phyloP scores from a whole-genome alignment of 345 rosid species.

The Acer saccharum region DNA sequence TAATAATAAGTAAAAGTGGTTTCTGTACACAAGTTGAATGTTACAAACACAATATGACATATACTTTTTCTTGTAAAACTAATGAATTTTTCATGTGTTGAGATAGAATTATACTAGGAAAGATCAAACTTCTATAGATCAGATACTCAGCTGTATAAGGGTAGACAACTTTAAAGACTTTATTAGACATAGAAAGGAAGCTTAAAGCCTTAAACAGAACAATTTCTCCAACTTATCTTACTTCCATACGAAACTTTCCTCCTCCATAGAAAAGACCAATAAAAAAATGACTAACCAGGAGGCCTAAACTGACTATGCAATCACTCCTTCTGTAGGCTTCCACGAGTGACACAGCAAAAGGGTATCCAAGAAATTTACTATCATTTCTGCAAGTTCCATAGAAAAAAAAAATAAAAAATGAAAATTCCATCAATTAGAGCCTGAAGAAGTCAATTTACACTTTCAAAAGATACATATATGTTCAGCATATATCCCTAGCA shows the following conservation, averaged over 20 bases:
- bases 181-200: constrained; percentile 1
- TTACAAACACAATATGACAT: constrained; percentile 12
- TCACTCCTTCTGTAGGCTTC: constrained; percentile 11
- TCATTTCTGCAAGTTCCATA: constrained; percentile 19
- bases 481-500: not conserved
- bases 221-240: constrained; percentile 18
- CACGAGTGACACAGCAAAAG: constrained; percentile 10
- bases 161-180: not conserved
- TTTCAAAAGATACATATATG: not conserved
- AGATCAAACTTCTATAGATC: not conserved
- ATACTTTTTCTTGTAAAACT: not conserved
- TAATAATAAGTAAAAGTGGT: constrained; percentile 2
- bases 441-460: constrained; percentile 2
- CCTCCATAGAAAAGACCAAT: not conserved
- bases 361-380: not conserved
- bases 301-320: constrained; percentile 7
- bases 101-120: not conserved
- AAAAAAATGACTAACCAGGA: constrained; percentile 1
- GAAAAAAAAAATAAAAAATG: not conserved
- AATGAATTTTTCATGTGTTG: not conserved
- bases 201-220: constrained; percentile 3
- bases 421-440: not conserved
- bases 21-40: not conserved
- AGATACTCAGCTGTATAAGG: constrained; percentile 8
- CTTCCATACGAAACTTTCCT: constrained; percentile 9